Evolutionary conservation across 176 grass and related monocot species (phyloP), one percentile per base, ranked within the genome.

Genomic region (Carex littledalei): DNA sequence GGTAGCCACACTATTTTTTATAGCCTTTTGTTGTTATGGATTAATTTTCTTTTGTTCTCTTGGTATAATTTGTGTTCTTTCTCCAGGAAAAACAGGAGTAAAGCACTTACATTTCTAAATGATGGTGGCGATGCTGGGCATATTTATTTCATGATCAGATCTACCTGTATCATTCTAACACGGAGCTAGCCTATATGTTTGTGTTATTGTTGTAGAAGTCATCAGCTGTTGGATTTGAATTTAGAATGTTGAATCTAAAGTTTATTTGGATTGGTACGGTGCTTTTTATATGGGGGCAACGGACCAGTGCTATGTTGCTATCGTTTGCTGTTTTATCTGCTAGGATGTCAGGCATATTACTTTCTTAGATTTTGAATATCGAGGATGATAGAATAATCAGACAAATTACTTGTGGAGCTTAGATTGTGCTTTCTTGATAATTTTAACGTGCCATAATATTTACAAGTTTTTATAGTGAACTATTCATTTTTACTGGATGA

Each of bases 241-340:
- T 68, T 83, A 83, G 12, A 67, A 68, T 67, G 81, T 45, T 67
- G 18, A 83, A 63, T 83, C 11, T 31, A 52, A 52, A 63, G 21
- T 54, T 78, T 15, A 81, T 77, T 41, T 53, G 72, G 10, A 45
- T 77, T 62, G 45, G 61, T 49, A 41, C 1, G 1, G 1, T 29
- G 57, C 59, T 67, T 83, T 67, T 49, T 8, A 47, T 63, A 24
- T 64, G 60, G 5, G 26, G 73, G 22, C 20, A 63, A 63, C 14
- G 2, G 29, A 56, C 24, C 21, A 31, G 32, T 72, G 68, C 1
- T 32, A 31, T 78, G 53, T 17, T 56, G 50, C 74, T 55, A 32
- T 55, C 35, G n/a, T 79, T 81, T 81, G 12, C 37, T 81, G 50
- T 80, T 20, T 24, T 76, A 22, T 52, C 39, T 49, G 22, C 6